phyloP scores from a whole-genome alignment of 192 early-diverging fungal species.

The Funneliformis mosseae region DNA sequence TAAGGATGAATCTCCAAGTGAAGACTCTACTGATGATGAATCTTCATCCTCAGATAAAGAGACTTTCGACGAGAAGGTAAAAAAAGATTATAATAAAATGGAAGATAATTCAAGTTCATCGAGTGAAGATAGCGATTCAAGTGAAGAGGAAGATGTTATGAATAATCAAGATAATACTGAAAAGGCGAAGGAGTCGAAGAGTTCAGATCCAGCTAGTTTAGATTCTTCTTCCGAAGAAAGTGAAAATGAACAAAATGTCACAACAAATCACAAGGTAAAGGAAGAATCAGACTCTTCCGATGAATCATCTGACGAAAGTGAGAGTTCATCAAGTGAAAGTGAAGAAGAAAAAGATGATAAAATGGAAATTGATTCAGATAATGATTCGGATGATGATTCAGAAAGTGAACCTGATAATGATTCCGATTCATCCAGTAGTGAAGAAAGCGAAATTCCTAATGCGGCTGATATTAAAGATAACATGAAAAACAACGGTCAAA shows the following conservation, averaged over 20 bases:
- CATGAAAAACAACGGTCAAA: not conserved
- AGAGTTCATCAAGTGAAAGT: not conserved
- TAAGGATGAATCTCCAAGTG: not conserved
- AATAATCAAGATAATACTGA: not conserved
- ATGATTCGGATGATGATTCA: not conserved
- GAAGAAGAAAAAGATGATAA: not conserved
- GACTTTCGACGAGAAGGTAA: not conserved
- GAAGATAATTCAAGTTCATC: not conserved
- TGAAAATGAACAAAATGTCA: not conserved
- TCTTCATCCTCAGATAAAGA: too few species aligned
- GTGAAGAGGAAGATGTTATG: not conserved
- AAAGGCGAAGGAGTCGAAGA: not conserved
- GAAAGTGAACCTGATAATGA: too few species aligned
- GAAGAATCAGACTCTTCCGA: not conserved
- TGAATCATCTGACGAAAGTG: not conserved
- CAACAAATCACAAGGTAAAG: not conserved
- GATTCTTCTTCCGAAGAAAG: conserved; percentile 7
- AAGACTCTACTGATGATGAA: too few species aligned
- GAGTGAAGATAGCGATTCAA: not conserved
- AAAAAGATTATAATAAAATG: not conserved
- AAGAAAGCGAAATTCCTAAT: not conserved
- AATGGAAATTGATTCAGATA: not conserved
- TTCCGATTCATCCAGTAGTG: too few species aligned
- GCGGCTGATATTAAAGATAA: not conserved
- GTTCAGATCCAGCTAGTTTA: not conserved